Conservation (phyloP, 2,329 filamentous ascomycete species). For the Cercospora sp. region DNA sequence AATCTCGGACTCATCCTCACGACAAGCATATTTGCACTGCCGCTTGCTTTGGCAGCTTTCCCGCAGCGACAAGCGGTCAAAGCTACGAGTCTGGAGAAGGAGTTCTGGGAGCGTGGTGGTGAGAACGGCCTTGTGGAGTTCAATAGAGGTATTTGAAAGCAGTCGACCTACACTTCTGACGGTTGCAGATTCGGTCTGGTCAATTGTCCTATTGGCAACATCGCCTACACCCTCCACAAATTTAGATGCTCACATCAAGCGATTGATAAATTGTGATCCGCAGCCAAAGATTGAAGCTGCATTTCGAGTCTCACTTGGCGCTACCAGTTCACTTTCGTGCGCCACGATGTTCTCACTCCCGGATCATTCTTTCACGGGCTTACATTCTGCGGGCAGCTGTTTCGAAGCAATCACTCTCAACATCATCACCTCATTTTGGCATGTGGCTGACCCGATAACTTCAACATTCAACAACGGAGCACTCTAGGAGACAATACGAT, state of each 20-base stretch:
- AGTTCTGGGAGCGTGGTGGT: conserved; percentile 82
- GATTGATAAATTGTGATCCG: not conserved
- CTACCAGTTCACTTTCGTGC: not conserved
- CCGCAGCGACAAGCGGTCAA: conserved; percentile 84
- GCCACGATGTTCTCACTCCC: not conserved
- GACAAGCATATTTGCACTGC: conserved; percentile 85
- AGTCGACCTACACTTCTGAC: not conserved
- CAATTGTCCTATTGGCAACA: no score
- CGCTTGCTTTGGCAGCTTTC: conserved; percentile 86
- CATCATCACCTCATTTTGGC: not conserved
- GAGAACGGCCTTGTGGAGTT: conserved; percentile 86
- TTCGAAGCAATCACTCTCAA: not conserved
- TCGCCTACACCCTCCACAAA: no score
- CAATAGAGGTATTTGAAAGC: conserved; percentile 78
- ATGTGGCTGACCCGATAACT: not conserved
- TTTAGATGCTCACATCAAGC: not conserved
- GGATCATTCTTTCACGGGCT: not conserved
- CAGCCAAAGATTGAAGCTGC: not conserved
- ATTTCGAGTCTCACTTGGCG: not conserved
- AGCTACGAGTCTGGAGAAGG: conserved; percentile 74
- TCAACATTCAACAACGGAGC: not conserved
- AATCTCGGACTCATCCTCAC: conserved; percentile 85
- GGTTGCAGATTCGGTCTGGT: not conserved
- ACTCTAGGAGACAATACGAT: not conserved
- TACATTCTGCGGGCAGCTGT: not conserved